Evolutionary conservation across 331 rosid species (phyloP).

Genomic region (Erythrophleum ivorense): DNA sequence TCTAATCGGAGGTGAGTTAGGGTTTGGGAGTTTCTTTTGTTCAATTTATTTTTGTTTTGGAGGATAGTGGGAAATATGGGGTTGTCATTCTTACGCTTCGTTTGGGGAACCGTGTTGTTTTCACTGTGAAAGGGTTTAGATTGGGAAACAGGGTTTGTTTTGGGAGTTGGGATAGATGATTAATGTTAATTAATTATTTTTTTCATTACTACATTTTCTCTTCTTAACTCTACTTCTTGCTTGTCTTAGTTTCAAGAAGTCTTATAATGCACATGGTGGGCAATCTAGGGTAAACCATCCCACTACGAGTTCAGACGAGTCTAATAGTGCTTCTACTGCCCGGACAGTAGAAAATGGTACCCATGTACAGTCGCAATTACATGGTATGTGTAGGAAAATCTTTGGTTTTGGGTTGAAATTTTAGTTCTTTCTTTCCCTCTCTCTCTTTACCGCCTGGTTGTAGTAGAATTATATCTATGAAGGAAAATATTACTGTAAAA

Average conservation of each 20-base stretch:
- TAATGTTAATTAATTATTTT: not conserved
- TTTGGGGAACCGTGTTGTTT: not conserved
- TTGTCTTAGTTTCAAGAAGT: constrained; percentile 67
- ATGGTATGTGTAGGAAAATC: constrained; percentile 53
- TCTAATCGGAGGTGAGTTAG: constrained; percentile 62
- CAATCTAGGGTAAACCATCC: constrained; percentile 71
- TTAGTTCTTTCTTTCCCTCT: constrained; percentile 2
- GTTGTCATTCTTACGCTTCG: not conserved
- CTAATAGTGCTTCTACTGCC: constrained; percentile 50
- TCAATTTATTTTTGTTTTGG: not conserved
- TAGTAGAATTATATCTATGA: not conserved
- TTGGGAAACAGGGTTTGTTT: constrained; percentile 12
- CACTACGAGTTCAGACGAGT: constrained; percentile 56
- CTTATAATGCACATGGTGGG: constrained; percentile 86
- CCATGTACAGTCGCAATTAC: constrained; percentile 57
- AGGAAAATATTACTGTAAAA: not conserved
- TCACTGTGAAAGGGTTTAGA: not conserved
- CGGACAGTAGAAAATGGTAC: constrained; percentile 68
- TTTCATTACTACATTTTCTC: too few species aligned
- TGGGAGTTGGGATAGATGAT: constrained; percentile 22
- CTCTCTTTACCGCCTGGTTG: constrained; percentile 6
- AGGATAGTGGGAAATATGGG: not conserved
- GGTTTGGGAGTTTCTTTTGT: constrained; percentile 16
- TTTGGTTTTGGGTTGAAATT: not conserved
- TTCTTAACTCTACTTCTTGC: constrained; percentile 12